Evolutionary conservation across 495 filamentous ascomycete genomes (phyloP).

Genomic region (Achaetomiella virescens): DNA sequence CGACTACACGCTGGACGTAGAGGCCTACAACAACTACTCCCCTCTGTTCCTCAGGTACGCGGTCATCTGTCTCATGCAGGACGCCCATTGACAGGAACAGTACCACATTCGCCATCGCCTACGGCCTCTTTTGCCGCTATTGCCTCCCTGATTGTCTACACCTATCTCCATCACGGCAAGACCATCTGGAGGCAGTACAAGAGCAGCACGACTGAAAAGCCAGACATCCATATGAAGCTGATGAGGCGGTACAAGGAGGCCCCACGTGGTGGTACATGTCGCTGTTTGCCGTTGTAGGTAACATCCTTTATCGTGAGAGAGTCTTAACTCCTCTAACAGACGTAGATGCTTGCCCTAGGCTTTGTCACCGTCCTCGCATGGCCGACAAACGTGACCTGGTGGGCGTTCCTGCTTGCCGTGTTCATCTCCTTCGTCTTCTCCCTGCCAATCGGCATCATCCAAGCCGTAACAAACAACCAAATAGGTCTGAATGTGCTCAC

Average conservation of each 20-base stretch:
- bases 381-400: slow-evolving; percentile 59
- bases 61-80: not conserved
- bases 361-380: slow-evolving; percentile 59
- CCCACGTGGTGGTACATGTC: slow-evolving; percentile 52
- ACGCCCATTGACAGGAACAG: slow-evolving; percentile 23
- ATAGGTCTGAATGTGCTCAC: slow-evolving; percentile 65
- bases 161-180: slow-evolving; percentile 58
- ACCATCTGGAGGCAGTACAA: slow-evolving; percentile 54
- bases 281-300: slow-evolving; percentile 41
- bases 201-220: slow-evolving; percentile 53
- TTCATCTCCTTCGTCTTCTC: slow-evolving; percentile 49
- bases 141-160: slow-evolving; percentile 58
- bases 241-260: slow-evolving; percentile 55
- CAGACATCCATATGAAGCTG: slow-evolving; percentile 56
- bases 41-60: slow-evolving; percentile 53
- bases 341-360: slow-evolving; percentile 54
- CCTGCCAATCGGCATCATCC: slow-evolving; percentile 53
- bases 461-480: slow-evolving; percentile 62
- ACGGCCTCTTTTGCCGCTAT: slow-evolving; percentile 69
- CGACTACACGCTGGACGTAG: slow-evolving; percentile 46
- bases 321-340: slow-evolving; percentile 10
- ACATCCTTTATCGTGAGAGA: not conserved
- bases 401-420: slow-evolving; percentile 63
- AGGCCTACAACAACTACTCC: slow-evolving; percentile 54
- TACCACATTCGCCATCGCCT: slow-evolving; percentile 57